Base-by-base conservation (phyloP, 2,329 filamentous ascomycete genomes). In the Venturia asperata region DNA sequence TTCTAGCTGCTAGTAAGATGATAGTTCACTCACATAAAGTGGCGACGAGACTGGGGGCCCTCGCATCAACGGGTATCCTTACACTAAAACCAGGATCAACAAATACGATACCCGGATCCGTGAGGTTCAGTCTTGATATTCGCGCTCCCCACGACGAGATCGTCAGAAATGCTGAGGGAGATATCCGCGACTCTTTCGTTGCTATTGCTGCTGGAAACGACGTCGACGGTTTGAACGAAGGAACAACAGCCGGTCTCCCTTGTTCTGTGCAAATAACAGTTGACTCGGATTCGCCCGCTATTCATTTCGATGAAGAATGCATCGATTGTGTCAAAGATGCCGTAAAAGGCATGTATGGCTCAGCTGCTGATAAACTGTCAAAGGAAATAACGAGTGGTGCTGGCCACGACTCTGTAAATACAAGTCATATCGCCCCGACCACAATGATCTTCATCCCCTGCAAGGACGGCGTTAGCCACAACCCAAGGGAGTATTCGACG, bases 31-130 rank as follows among this genome's bases (percentile, higher is more conserved):
- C 84, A 1, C 84, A 89, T 71, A 81, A 82, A 61, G 79, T 87
- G 1, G 89, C 89, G 0, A 80, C 81, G 2, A 77, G 80, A 24
- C 78, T 85, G 67, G 78, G 78, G 1, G 87, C 85, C 15, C 77
- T 91, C 13, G 88, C 86, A 5, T 87, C 83, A 2, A 89, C 89
- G 0, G 89, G 88, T 0, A 89, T 91, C 65, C 74, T 92, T 61
- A 85, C 81, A 15, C 77, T 87, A 9, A 82, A 81, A 60, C 88
- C 88, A 0, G 87, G 87, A 5, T 87, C 83, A 67, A 88, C 88
- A 19, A 91, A 92, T 74, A 92, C 89, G 0, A 86, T 91, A 0
- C 87, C 89, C 0, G 87, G 87, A 0, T 75, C 78, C 39, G 89
- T 91, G 6, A 80, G 80, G 56, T 89, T 91, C 74, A 85, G 81